A percentile compares a stretch with the other conserved stretches of the same genome.
Conservation (phyloP, 768 basidiomycete genomes). For the Serendipita sp. region DNA sequence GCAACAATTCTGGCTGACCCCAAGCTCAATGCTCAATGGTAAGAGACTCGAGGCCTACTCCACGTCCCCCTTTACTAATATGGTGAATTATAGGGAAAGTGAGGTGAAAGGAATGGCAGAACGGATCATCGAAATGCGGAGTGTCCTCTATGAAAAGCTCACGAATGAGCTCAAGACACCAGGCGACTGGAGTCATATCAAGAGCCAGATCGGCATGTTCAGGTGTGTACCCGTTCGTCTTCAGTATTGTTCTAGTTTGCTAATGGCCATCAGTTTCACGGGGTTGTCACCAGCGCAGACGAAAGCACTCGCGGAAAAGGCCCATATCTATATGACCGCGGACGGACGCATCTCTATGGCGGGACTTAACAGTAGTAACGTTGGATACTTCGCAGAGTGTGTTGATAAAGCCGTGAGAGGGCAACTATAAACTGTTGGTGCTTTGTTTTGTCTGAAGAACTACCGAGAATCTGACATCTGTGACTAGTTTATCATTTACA, state of each 20-base stretch:
- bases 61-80: not conserved
- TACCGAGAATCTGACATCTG: not conserved
- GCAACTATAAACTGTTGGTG: slow-evolving; percentile 32
- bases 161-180: slow-evolving; percentile 74
- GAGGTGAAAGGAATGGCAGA: slow-evolving; percentile 95
- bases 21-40: slow-evolving; percentile 67
- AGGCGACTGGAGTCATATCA: slow-evolving; percentile 89
- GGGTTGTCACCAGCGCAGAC: slow-evolving; percentile 68
- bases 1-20: slow-evolving; percentile 62
- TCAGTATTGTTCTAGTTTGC: not conserved
- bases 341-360: slow-evolving; percentile 93
- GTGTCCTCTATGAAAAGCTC: slow-evolving; percentile 61
- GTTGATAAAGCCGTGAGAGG: slow-evolving; percentile 73
- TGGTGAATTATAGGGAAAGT: slow-evolving; percentile 33
- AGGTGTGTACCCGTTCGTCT: slow-evolving; percentile 35
- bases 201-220: slow-evolving; percentile 95
- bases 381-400: slow-evolving; percentile 79
- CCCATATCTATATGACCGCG: slow-evolving; percentile 86
- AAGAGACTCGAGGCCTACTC: not conserved
- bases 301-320: slow-evolving; percentile 67
- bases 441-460: too few relatives aligned
- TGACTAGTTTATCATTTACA: not conserved
- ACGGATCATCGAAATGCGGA: slow-evolving; percentile 85
- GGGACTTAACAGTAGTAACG: slow-evolving; percentile 67
- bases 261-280: slow-evolving; percentile 45